phyloP scores from a whole-genome alignment of 169 alveolate species.

The Plasmodium chabaudi region DNA sequence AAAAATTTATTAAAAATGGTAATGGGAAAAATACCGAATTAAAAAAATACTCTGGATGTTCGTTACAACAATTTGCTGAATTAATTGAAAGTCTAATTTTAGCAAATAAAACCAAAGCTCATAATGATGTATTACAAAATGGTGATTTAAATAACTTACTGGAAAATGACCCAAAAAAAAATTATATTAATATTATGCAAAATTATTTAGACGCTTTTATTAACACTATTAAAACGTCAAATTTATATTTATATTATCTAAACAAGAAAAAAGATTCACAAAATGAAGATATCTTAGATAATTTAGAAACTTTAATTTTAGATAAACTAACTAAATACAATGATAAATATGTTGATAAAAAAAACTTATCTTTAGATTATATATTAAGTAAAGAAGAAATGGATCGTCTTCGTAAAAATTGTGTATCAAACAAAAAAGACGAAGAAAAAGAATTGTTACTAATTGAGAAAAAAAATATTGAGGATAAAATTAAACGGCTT shows the following conservation, averaged over 20 bases:
- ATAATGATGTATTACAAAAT: background rate
- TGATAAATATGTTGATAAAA: constrained; percentile 56
- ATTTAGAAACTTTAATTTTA: constrained; percentile 43
- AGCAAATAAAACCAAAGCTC: constrained; percentile 23
- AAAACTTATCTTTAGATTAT: constrained; percentile 42
- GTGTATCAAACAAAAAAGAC: background rate
- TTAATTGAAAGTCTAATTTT: constrained; percentile 51
- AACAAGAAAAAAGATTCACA: constrained; percentile 20
- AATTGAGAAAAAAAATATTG: constrained; percentile 69
- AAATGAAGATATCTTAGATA: constrained; percentile 12
- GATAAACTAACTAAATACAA: constrained; percentile 57
- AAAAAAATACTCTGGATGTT: constrained; percentile 65
- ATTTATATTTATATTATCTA: constrained; percentile 37
- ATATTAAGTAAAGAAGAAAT: constrained; percentile 63
- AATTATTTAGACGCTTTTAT: constrained; percentile 13
- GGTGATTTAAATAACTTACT: background rate
- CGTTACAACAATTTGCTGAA: constrained; percentile 74
- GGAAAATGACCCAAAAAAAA: background rate
- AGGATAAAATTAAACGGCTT: constrained; percentile 55
- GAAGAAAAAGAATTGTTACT: constrained; percentile 71
- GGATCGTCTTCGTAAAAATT: constrained; percentile 13
- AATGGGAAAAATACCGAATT: constrained; percentile 40
- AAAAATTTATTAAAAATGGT: constrained; percentile 68
- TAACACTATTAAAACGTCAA: constrained; percentile 8
- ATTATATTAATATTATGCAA: constrained; percentile 29